Conservation (phyloP, 441 rosid species). For the Croton laevigatus region DNA sequence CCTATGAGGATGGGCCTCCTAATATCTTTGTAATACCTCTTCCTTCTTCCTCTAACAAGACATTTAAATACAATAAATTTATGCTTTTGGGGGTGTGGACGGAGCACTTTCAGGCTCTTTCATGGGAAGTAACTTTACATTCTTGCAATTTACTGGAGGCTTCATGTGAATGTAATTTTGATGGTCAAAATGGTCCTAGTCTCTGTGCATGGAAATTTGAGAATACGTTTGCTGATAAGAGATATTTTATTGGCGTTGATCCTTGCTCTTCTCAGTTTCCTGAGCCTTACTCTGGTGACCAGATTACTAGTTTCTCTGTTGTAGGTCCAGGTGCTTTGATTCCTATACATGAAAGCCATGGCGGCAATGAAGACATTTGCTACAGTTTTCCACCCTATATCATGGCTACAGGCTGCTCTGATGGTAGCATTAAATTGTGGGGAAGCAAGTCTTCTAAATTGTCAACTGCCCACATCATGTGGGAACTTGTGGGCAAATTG, state of each 20-base stretch:
- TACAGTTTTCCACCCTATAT: slow-evolving; percentile 51
- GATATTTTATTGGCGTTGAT: slow-evolving; percentile 49
- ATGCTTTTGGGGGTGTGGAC: slow-evolving; percentile 77
- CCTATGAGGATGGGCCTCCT: slow-evolving; percentile 54
- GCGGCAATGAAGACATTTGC: slow-evolving; percentile 28
- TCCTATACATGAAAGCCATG: slow-evolving; percentile 32
- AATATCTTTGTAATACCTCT: slow-evolving; percentile 64
- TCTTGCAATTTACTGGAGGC: slow-evolving; percentile 39
- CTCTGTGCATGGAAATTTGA: slow-evolving; percentile 43
- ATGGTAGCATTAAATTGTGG: slow-evolving; percentile 89
- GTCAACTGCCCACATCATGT: slow-evolving; percentile 31
- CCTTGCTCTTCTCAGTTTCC: slow-evolving; percentile 68
- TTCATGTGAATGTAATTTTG: slow-evolving; percentile 49
- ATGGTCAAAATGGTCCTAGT: slow-evolving; percentile 35
- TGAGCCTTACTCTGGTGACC: slow-evolving; percentile 51
- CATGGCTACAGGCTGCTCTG: slow-evolving; percentile 82
- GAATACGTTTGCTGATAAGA: slow-evolving; percentile 44
- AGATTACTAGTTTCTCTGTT: slow-evolving; percentile 72
- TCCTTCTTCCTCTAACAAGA: slow-evolving; percentile 48
- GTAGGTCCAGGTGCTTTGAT: slow-evolving; percentile 48
- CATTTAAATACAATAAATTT: slow-evolving; percentile 48
- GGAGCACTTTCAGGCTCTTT: slow-evolving; percentile 58
- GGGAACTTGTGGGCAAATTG: slow-evolving; percentile 89
- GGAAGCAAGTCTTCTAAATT: slow-evolving; percentile 46
- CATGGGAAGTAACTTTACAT: slow-evolving; percentile 76